Conservation (phyloP, 768 basidiomycete genomes). For the Tricholoma sp. region DNA sequence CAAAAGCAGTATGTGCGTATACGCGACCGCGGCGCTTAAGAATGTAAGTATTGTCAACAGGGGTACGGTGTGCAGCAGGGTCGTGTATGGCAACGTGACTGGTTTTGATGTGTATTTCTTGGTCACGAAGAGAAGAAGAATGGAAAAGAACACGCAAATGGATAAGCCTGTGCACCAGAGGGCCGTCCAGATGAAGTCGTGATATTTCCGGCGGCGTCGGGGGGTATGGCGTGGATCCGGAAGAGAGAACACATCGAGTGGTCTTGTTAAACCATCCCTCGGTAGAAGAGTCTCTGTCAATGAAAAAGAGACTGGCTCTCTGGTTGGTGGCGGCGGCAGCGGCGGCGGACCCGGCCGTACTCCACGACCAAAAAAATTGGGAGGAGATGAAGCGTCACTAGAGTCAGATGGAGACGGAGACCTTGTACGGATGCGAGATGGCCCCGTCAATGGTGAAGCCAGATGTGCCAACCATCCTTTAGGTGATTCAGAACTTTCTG, state of each 20-base stretch:
- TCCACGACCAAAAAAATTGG: constrained; percentile 34
- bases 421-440: constrained; percentile 27
- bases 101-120: constrained; percentile 31
- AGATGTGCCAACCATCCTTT: constrained; percentile 75
- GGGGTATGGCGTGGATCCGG: constrained; percentile 72
- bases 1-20: constrained; percentile 70
- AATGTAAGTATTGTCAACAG: constrained; percentile 69
- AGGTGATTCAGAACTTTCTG: constrained; percentile 34
- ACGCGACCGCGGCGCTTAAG: constrained; percentile 65
- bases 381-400: constrained; percentile 37
- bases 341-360: constrained; percentile 32
- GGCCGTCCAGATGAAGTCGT: constrained; percentile 70
- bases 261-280: constrained; percentile 59
- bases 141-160: constrained; percentile 55
- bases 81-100: constrained; percentile 53
- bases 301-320: constrained; percentile 50
- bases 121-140: constrained; percentile 62
- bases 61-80: constrained; percentile 73
- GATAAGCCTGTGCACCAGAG: constrained; percentile 58
- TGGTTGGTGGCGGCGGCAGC: constrained; percentile 33
- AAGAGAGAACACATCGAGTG: constrained; percentile 67
- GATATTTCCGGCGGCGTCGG: constrained; percentile 61
- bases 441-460: constrained; percentile 55
- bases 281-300: constrained; percentile 80
- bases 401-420: constrained; percentile 37